These are phyloP conservation scores for Trichoderma afroharzianum DNA, from an alignment of 2,329 filamentous ascomycete genomes.

Conservation along the genomic window DNA sequence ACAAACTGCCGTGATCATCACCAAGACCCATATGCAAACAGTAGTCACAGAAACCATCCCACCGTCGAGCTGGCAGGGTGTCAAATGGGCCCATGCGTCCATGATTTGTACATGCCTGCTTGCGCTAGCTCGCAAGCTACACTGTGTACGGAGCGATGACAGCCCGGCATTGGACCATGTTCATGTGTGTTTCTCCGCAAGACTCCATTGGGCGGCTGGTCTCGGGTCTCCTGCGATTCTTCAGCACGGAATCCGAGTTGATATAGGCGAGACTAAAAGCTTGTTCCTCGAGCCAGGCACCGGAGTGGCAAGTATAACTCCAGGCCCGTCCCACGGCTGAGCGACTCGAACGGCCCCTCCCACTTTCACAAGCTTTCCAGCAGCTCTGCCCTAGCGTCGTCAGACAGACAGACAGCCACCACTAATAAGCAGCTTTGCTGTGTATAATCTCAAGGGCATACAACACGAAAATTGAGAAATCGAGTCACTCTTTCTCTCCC, in stretches of 20 bases:
- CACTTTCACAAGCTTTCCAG: slow-evolving; percentile 9
- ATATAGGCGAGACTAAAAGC: slow-evolving; percentile 13
- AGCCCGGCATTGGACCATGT: slow-evolving; percentile 12
- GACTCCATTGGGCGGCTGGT: slow-evolving; percentile 16
- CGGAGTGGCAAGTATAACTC: slow-evolving; percentile 8
- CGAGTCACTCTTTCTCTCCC: background rate
- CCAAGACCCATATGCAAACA: background rate
- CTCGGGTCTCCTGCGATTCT: slow-evolving; percentile 13
- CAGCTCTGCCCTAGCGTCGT: slow-evolving; percentile 3
- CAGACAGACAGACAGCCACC: slow-evolving; percentile 2
- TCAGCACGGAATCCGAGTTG: slow-evolving; percentile 9
- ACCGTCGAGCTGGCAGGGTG: slow-evolving; percentile 8
- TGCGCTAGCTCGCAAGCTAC: slow-evolving; percentile 14
- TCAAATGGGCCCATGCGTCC: slow-evolving; percentile 12
- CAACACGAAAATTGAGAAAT: background rate
- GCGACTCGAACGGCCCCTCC: slow-evolving; percentile 1
- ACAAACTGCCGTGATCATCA: background rate
- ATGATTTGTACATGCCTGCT: slow-evolving; percentile 1
- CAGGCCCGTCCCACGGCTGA: background rate
- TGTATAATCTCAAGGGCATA: background rate
- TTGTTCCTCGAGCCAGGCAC: slow-evolving; percentile 1
- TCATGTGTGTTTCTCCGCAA: slow-evolving; percentile 4
- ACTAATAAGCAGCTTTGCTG: background rate
- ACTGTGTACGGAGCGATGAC: slow-evolving; percentile 3
- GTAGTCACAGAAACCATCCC: slow-evolving; percentile 7